Percentiles rank a stretch among this genome's conserved stretches.
These are phyloP conservation scores for Moricandia moricandioides DNA, from an alignment of 345 rosid genomes.

Conservation along the genomic window DNA sequence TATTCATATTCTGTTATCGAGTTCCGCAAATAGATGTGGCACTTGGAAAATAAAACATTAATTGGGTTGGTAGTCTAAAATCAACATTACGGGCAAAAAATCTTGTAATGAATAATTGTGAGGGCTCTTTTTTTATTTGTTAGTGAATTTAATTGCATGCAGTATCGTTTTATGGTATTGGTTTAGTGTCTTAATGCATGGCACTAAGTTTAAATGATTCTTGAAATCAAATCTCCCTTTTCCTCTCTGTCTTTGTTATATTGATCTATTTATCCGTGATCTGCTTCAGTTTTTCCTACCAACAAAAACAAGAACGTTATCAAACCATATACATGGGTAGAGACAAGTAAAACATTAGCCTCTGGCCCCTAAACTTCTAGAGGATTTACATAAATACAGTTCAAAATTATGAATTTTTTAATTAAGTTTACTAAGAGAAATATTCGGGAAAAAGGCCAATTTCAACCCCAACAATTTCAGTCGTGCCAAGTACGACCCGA, in stretches of 20 bases:
- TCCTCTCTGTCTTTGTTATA: background rate
- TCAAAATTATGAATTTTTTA: too few species aligned
- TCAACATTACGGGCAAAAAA: background rate
- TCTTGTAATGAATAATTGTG: background rate
- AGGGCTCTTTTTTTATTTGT: background rate
- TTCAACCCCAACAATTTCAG: too few species aligned
- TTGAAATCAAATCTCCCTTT: background rate
- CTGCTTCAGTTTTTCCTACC: background rate
- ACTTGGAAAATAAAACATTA: background rate
- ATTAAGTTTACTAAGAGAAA: too few species aligned
- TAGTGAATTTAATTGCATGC: background rate
- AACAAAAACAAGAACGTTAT: background rate
- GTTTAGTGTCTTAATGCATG: background rate
- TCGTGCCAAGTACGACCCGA: too few species aligned
- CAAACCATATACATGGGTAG: too few species aligned
- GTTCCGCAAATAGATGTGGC: background rate
- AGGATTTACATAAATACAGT: too few species aligned
- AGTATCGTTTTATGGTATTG: background rate
- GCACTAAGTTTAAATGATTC: background rate
- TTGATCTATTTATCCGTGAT: background rate
- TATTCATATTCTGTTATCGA: conserved; percentile 22
- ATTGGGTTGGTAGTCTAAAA: background rate
- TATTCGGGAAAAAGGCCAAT: too few species aligned
- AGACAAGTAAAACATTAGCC: too few species aligned
- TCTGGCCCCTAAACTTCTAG: too few species aligned